Evolutionary conservation across 768 basidiomycete genomes (phyloP), one percentile per base, ranked within the genome.

Genomic region (Panellus pusillus): DNA sequence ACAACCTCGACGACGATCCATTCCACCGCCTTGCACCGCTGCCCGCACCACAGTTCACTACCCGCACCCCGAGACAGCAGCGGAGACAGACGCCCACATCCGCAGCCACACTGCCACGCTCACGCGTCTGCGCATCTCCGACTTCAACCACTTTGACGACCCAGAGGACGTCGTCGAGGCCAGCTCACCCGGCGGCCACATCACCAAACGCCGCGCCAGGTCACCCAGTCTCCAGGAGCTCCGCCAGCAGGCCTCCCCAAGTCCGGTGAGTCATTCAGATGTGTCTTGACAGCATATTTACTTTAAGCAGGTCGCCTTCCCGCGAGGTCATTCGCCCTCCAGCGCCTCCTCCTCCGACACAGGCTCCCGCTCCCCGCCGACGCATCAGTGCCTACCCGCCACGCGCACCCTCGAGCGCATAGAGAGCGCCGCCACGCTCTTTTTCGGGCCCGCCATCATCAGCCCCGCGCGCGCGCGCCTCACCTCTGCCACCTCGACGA

Each of bases 171-270:
- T 86, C 28, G 82, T 75, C 3, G 86, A 84, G 57, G 83, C 82
- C 1, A 75, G 90, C 53, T 91, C 88, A 0, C 89, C 89, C 2
- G 87, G 86, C 12, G 89, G 88, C 0, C 89, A 89, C 67, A 73
- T 91, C 51, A 79, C 76, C 36, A 91, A 91, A 68, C 78, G 88
- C 51, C 81, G 89, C 11, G 89, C 88, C 1, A 82, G 86, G 11
- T 82, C 86, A 24, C 47, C 89, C 87, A 2, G 74, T 89, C 13
- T 90, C 89, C 68, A 79, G 24, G 86, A 88, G 64, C 70, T 89
- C 42, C 73, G 82, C 15, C 79, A 35, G 14, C 32, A 84, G 66
- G 78, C 77, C 49, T 72, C 74, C 13, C 73, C 74, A n/a, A n/a
- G 29, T 80, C 82, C 74, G 35, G 76, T 76, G 67, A 63, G 73